Percentiles rank a stretch among this genome's conserved stretches.
These are phyloP conservation scores for Jackrogersella minutella DNA, from an alignment of 495 filamentous ascomycete species.

Conservation along the genomic window DNA sequence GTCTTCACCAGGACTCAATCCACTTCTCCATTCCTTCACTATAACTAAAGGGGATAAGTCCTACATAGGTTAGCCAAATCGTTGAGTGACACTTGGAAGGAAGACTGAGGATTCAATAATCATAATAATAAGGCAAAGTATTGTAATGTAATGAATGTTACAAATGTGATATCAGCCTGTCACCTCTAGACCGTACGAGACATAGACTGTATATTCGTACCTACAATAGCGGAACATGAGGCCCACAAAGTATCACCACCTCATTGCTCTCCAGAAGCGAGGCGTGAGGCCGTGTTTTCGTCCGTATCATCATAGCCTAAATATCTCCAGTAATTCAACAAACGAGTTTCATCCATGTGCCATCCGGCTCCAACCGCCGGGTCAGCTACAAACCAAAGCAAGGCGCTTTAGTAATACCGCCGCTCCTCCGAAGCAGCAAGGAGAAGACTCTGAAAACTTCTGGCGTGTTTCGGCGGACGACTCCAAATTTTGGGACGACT, in stretches of 20 bases:
- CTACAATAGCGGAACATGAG: conserved; percentile 7
- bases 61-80: neutral
- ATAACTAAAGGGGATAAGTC: neutral
- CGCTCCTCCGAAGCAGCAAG: neutral
- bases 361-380: neutral
- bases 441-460: conserved; percentile 16
- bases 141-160: neutral
- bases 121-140: neutral
- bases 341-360: conserved; percentile 1
- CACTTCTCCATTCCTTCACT: neutral
- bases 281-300: neutral
- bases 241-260: conserved; percentile 9
- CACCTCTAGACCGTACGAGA: neutral
- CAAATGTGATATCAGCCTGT: neutral
- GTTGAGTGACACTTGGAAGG: neutral
- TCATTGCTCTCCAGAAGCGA: neutral
- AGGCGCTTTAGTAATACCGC: conserved; percentile 6
- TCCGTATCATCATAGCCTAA: neutral
- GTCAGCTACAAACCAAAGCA: neutral
- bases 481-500: conserved; percentile 20
- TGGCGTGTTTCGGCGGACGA: conserved; percentile 11
- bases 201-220: neutral
- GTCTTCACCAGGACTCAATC: neutral
- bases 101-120: neutral
- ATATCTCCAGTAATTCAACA: neutral